Base-by-base conservation (phyloP, 2,329 filamentous ascomycete species). In the Fusarium stilboides region DNA sequence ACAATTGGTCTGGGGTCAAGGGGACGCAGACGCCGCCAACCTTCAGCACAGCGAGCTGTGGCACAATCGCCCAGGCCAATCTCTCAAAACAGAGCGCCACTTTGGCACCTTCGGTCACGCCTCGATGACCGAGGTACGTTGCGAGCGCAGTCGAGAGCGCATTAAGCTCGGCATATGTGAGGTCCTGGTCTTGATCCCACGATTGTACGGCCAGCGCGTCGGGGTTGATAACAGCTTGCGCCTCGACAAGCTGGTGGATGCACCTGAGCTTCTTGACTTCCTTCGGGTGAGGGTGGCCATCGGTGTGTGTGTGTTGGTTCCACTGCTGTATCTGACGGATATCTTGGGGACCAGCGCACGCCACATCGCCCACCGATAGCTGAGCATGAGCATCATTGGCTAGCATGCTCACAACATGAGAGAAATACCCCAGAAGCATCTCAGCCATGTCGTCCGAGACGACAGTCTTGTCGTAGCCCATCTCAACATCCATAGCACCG, bases 21-120 rank as follows among this genome's bases (percentile, higher is more conserved):
- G 50, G 39, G 40, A 54, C 40, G 40, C 50, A 54, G 50, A 54
- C 20, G 39, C 50, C 50, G 50, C 50, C 50, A 44, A 44, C 50
- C 50, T 54, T 54, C 50, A 54, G 50, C 31, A 54, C 50, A 54
- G 50, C 50, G 50, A 54, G 50, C 40, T 54, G 50, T 54, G 50
- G 7, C 31, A 54, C 39, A 44, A 54, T 44, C 50, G 50, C 40
- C 39, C 20, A 37, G 50, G 50, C 40, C 20, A 20, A 28, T 44
- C 50, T 37, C 31, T 54, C 39, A 54, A 54, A 54, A 36, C 50
- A 54, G 39, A 54, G 40, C 40, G 50, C 50, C 31, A 54, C 50
- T 54, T 54, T 54, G 50, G 50, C 39, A 44, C 50, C 50, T 44
- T 44, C 3, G 50, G 50, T 54, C 40, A 54, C 50, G 39, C 50